Percentiles rank a stretch among this genome's conserved stretches.
These are phyloP conservation scores for Entamoeba invadens DNA, from an alignment of 208 protist species.

Conservation along the genomic window DNA sequence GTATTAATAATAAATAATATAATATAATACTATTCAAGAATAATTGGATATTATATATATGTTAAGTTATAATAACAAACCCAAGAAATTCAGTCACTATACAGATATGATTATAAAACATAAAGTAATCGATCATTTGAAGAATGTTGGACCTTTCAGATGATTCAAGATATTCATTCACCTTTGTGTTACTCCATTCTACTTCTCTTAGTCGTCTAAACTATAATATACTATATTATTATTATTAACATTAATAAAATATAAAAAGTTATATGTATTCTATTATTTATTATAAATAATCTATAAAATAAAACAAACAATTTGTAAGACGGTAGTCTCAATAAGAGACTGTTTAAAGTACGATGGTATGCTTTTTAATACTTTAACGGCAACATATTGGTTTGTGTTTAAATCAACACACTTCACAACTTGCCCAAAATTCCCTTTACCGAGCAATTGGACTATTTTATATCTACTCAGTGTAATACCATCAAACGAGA, in stretches of 20 bases:
- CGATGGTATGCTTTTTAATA: conserved; percentile 38
- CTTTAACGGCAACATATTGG: conserved; percentile 22
- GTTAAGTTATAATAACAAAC: too few species aligned
- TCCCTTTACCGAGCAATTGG: conserved; percentile 50
- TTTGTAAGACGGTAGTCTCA: conserved; percentile 29
- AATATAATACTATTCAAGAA: background rate
- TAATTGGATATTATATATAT: too few species aligned
- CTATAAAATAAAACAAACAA: too few species aligned
- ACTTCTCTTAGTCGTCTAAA: background rate
- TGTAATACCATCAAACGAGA: background rate
- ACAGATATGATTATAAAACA: too few species aligned
- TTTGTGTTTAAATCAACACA: conserved; percentile 19
- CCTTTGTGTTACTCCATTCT: background rate
- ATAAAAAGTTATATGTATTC: too few species aligned
- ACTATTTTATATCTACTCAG: background rate
- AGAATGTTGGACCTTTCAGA: background rate
- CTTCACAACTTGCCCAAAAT: conserved; percentile 69
- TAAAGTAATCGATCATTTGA: background rate
- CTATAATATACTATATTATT: background rate
- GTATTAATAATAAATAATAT: conserved; percentile 37
- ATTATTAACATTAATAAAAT: background rate
- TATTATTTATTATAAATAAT: too few species aligned
- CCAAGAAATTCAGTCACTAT: background rate
- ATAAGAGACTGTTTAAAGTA: conserved; percentile 30
- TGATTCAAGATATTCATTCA: background rate